Conservation (phyloP, 2,329 filamentous ascomycete genomes). For the Penicillium sp. region DNA sequence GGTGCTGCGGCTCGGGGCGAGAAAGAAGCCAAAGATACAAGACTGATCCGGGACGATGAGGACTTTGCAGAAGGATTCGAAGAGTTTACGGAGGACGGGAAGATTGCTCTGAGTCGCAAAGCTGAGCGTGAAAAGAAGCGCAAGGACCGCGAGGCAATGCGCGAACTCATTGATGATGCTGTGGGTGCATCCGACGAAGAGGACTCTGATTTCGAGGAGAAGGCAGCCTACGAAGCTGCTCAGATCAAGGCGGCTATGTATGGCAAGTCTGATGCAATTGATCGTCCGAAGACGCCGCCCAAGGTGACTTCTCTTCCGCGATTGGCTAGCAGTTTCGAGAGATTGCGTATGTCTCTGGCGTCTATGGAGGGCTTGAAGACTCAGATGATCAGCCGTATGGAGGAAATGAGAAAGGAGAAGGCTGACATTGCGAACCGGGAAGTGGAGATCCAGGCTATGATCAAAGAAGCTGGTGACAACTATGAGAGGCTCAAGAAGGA, state of each 20-base stretch:
- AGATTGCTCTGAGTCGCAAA: constrained; percentile 70
- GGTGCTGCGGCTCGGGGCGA: constrained; percentile 43
- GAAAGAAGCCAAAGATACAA: constrained; percentile 65
- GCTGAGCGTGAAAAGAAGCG: constrained; percentile 68
- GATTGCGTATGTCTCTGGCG: constrained; percentile 59
- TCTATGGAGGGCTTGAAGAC: constrained; percentile 62
- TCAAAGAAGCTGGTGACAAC: constrained; percentile 74
- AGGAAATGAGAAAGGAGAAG: constrained; percentile 65
- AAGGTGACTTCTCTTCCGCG: constrained; percentile 75
- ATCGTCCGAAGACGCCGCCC: constrained; percentile 58
- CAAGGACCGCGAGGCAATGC: constrained; percentile 71
- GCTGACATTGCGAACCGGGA: constrained; percentile 65
- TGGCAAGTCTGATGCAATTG: constrained; percentile 34
- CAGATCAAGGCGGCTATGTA: constrained; percentile 80
- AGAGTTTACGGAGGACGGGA: constrained; percentile 80
- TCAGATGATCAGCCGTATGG: constrained; percentile 59
- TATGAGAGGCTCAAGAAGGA: constrained; percentile 58
- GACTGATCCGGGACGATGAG: constrained; percentile 80
- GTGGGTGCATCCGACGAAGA: constrained; percentile 62
- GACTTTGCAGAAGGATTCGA: constrained; percentile 93
- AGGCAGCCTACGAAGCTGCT: constrained; percentile 79
- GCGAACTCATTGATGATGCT: constrained; percentile 74
- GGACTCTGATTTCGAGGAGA: constrained; percentile 61
- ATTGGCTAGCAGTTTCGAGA: constrained; percentile 62
- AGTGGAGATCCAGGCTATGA: constrained; percentile 70